A percentile compares a stretch with the other conserved stretches of the same genome.
phyloP scores from a whole-genome alignment of 345 rosid species.

The Salix udensis region DNA sequence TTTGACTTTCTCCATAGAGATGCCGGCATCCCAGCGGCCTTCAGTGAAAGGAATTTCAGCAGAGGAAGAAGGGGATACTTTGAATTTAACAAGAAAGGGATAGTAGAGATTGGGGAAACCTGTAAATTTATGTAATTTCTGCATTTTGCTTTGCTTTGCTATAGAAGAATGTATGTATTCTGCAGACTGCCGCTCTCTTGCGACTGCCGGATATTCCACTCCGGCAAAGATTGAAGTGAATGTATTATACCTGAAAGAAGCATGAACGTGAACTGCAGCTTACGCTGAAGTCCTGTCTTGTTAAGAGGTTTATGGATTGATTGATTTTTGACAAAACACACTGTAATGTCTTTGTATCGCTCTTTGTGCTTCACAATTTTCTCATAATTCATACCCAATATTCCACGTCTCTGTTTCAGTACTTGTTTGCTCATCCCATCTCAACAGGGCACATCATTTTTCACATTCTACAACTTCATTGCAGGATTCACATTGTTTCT shows the following conservation, averaged over 20 bases:
- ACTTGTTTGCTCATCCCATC: no score
- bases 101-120: slow-evolving; percentile 33
- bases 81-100: slow-evolving; percentile 16
- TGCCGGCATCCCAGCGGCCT: background rate
- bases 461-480: background rate
- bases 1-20: slow-evolving; percentile 28
- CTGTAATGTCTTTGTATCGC: slow-evolving; percentile 9
- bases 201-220: slow-evolving; percentile 1
- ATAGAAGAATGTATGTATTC: slow-evolving; percentile 14
- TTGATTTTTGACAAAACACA: slow-evolving; percentile 3
- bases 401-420: background rate
- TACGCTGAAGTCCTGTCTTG: slow-evolving; percentile 6
- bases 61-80: background rate
- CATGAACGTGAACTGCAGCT: slow-evolving; percentile 23
- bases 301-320: slow-evolving; percentile 7
- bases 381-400: background rate
- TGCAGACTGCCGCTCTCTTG: slow-evolving; percentile 30
- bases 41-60: background rate
- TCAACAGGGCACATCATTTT: no score
- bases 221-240: slow-evolving; percentile 1
- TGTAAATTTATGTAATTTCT: slow-evolving; percentile 29
- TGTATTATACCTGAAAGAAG: slow-evolving; percentile 8
- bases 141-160: slow-evolving; percentile 22
- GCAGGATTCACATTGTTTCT: background rate
- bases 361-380: slow-evolving; percentile 19